Conservation (phyloP, 371 early-diverging fungal genomes). For the Scutellospora calospora region DNA sequence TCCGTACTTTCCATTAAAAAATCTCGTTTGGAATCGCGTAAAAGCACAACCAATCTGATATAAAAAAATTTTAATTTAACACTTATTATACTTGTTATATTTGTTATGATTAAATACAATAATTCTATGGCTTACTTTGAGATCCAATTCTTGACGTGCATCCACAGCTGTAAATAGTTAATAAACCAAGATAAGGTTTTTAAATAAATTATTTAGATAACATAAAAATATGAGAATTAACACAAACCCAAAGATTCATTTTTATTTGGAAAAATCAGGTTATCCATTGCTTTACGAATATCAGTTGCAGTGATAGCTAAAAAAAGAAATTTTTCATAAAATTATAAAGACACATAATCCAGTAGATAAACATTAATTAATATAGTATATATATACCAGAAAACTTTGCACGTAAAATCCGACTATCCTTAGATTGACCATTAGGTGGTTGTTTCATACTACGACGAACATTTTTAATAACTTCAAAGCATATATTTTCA, state of each 20-base stretch:
- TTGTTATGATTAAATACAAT: conserved; percentile 65
- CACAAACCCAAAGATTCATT: conserved; percentile 60
- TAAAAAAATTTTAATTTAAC: background rate
- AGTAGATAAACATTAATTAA: too few relatives aligned
- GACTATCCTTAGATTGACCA: conserved; percentile 44
- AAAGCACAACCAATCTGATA: conserved; percentile 48
- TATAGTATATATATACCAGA: conserved; percentile 52
- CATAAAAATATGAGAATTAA: background rate
- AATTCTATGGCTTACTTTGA: conserved; percentile 63
- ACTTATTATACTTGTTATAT: background rate
- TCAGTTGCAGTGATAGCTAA: conserved; percentile 63
- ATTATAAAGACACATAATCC: too few relatives aligned
- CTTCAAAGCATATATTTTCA: conserved; percentile 78
- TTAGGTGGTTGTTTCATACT: conserved; percentile 50
- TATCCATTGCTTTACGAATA: conserved; percentile 63
- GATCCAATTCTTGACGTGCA: conserved; percentile 76
- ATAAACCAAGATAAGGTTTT: background rate
- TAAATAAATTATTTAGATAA: background rate
- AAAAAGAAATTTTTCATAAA: too few relatives aligned
- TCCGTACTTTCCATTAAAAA: conserved; percentile 64
- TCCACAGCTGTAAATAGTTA: conserved; percentile 62
- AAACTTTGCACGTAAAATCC: conserved; percentile 65
- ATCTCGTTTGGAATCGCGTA: conserved; percentile 57
- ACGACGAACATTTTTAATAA: conserved; percentile 55
- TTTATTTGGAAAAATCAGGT: conserved; percentile 62